phyloP scores from a whole-genome alignment of 2,329 filamentous ascomycete genomes.

The Hymenoscyphus infarciens region DNA sequence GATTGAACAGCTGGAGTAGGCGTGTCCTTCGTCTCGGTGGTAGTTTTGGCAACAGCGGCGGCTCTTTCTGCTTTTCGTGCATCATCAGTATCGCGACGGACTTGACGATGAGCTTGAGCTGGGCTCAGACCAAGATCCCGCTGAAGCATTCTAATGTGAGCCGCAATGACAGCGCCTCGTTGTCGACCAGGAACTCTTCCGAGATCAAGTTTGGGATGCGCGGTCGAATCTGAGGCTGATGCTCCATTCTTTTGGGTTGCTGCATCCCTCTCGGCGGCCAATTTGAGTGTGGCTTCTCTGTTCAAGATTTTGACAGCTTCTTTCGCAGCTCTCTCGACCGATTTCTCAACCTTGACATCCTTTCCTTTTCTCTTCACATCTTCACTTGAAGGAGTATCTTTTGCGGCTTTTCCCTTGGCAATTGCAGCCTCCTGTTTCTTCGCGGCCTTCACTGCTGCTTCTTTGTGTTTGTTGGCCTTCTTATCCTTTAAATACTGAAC shows the following conservation, averaged over 20 bases:
- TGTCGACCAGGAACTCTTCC: conserved; percentile 40
- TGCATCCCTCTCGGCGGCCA: conserved; percentile 23
- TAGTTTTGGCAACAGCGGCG: conserved; percentile 23
- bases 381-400: conserved; percentile 44
- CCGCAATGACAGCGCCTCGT: conserved; percentile 48
- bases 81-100: conserved; percentile 48
- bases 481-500: conserved; percentile 90
- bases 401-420: conserved; percentile 50
- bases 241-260: conserved; percentile 31
- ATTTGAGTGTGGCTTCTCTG: conserved; percentile 53
- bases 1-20: conserved; percentile 15
- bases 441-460: conserved; percentile 50
- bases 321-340: conserved; percentile 58
- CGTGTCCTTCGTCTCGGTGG: conserved; percentile 15
- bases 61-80: conserved; percentile 31
- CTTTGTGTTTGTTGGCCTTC: conserved; percentile 71
- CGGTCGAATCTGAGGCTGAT: conserved; percentile 30
- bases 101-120: conserved; percentile 58
- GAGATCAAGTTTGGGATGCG: conserved; percentile 50
- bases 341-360: conserved; percentile 60
- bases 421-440: conserved; percentile 48
- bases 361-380: conserved; percentile 55
- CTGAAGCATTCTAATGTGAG: conserved; percentile 62
- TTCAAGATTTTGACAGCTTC: conserved; percentile 62
- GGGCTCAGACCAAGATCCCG: conserved; percentile 63